Conservation (phyloP, 768 basidiomycete species). For the Termitomyces titanicus region DNA sequence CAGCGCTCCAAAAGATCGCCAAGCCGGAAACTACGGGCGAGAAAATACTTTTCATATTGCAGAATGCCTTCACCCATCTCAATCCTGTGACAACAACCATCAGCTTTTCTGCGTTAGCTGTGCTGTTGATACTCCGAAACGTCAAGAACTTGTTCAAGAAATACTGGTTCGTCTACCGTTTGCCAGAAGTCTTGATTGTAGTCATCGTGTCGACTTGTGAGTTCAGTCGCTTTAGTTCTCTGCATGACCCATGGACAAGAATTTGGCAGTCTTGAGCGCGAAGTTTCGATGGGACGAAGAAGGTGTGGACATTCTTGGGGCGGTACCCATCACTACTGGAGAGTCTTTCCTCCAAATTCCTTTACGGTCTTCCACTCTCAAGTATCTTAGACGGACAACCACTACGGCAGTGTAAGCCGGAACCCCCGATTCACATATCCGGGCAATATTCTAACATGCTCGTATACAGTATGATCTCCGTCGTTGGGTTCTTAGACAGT, state of each 20-base stretch:
- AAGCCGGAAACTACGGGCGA: conserved; percentile 70
- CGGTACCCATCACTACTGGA: conserved; percentile 62
- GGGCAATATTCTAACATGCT: background rate
- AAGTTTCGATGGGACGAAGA: conserved; percentile 69
- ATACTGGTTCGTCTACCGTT: conserved; percentile 68
- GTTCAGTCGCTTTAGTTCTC: conserved; percentile 18
- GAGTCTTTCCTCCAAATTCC: conserved; percentile 72
- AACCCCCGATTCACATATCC: background rate
- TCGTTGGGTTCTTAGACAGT: conserved; percentile 91
- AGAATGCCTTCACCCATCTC: conserved; percentile 49
- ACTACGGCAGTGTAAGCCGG: conserved; percentile 70
- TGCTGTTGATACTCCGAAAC: conserved; percentile 59
- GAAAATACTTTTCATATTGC: conserved; percentile 73
- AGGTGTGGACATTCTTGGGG: conserved; percentile 83
- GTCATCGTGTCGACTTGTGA: conserved; percentile 81
- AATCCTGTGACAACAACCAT: conserved; percentile 71
- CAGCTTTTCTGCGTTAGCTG: conserved; percentile 64
- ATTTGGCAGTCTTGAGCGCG: conserved; percentile 61
- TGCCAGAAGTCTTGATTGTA: conserved; percentile 89
- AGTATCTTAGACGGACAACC: conserved; percentile 74
- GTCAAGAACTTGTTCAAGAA: conserved; percentile 57
- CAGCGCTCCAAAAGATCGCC: conserved; percentile 43
- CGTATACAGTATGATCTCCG: conserved; percentile 59
- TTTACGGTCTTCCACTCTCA: conserved; percentile 51
- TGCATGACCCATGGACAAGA: background rate